Base-by-base conservation (phyloP, 148 eudicot species). In the Spergularia marina region DNA sequence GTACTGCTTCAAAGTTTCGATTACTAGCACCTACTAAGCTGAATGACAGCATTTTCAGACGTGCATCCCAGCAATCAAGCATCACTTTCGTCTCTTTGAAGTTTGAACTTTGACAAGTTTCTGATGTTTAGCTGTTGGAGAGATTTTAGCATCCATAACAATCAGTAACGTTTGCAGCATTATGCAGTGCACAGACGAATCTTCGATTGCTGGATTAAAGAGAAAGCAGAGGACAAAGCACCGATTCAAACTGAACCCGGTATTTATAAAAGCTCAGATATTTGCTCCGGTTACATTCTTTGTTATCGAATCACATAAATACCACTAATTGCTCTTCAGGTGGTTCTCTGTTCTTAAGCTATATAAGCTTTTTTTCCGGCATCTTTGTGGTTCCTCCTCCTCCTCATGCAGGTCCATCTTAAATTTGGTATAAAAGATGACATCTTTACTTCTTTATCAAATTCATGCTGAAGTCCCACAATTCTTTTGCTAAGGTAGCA, bases 391-490 rank as follows among this genome's bases (percentile, higher is more conserved):
- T 49, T 68, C 39, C 57, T 68, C 56, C 71, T 68, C 12, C 20
- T 23, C 53, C n/a, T n/a, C 60, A 70, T 44, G 53, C 30, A 44
- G 5, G 15, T 47, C 23, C 18, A 69, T 69, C 72, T 21, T 0
- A 70, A 25, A 7, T 30, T 70, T 30, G 4, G 60, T 53, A 4
- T 21, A 21, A 6, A 34, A 23, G 25, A 23, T 23, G 80, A 41
- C 41, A 14, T 5, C 4, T n/a, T 71, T 41, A 69, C 16, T 12
- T 63, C 21, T 72, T 72, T 34, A 81, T 81, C 79, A 84, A 74
- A 71, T 72, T 68, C 82, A 78, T 58, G 82, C 82, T 77, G 76
- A 84, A 80, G 12, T 84, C 86, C 86, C 86, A 84, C 13, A 84
- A 74, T 70, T 81, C 81, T 36, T 71, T 47, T 39, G 86, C 86